phyloP scores from a whole-genome alignment of 2,329 filamentous ascomycete species.

The Mycocentrospora acerina region DNA sequence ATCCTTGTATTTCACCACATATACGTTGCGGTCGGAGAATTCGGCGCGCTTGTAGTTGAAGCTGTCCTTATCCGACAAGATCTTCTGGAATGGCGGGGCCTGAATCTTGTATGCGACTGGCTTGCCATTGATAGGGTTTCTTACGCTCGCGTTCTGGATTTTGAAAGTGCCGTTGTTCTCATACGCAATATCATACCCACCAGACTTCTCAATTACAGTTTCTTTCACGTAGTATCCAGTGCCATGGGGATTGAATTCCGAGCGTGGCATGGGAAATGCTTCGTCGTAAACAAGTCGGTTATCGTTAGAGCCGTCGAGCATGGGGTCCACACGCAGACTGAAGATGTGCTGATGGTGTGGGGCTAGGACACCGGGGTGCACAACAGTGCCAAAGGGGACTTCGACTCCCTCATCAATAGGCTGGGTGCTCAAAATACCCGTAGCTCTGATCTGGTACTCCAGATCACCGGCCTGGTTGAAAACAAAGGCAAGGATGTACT shows the following conservation, averaged over 20 bases:
- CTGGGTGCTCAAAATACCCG: constrained; percentile 67
- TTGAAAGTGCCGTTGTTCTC: constrained; percentile 51
- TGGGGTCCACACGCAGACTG: constrained; percentile 52
- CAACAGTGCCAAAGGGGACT: constrained; percentile 67
- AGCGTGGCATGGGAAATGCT: constrained; percentile 60
- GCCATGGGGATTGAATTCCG: constrained; percentile 58
- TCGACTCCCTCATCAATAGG: constrained; percentile 66
- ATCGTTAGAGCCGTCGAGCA: constrained; percentile 46
- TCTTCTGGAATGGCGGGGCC: constrained; percentile 53
- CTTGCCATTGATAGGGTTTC: constrained; percentile 51
- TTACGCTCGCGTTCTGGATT: constrained; percentile 49
- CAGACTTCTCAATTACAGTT: constrained; percentile 51
- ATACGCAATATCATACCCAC: constrained; percentile 52
- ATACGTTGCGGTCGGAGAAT: constrained; percentile 61
- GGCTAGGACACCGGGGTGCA: constrained; percentile 69
- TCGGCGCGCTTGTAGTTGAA: constrained; percentile 60
- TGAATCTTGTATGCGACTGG: constrained; percentile 55
- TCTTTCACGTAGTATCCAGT: constrained; percentile 52
- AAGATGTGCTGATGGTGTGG: constrained; percentile 78
- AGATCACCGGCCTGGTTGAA: constrained; percentile 71
- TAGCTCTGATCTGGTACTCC: constrained; percentile 67
- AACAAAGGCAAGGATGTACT: constrained; percentile 71
- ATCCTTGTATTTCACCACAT: constrained; percentile 59
- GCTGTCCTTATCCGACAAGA: constrained; percentile 54
- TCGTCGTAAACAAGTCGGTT: constrained; percentile 55